A percentile compares a stretch with the other conserved stretches of the same genome.
phyloP scores from a whole-genome alignment of 805 yeast species.

The Torulaspora franciscae region DNA sequence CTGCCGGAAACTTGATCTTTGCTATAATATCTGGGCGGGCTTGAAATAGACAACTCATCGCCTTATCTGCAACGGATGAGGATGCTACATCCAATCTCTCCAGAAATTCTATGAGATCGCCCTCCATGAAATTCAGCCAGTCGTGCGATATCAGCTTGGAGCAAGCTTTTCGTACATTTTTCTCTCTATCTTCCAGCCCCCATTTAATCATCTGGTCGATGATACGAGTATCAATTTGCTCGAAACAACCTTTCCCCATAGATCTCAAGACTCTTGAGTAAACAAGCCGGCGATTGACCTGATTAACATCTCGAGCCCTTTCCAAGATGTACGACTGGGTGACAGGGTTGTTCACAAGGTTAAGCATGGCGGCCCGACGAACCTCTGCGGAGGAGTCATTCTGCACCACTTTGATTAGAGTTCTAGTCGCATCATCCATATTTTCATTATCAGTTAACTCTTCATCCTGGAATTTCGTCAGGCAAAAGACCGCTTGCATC shows the following conservation, averaged over 20 bases:
- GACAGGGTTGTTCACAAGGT: constrained; percentile 50
- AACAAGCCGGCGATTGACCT: constrained; percentile 65
- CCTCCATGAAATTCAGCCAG: constrained; percentile 68
- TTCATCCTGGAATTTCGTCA: constrained; percentile 70
- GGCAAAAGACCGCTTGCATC: constrained; percentile 75
- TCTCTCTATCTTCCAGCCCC: constrained; percentile 88
- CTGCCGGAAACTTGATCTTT: constrained; percentile 55
- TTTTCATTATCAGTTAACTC: constrained; percentile 38
- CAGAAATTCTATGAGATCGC: constrained; percentile 66
- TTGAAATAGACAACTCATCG: constrained; percentile 58
- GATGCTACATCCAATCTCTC: constrained; percentile 67
- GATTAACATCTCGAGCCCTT: constrained; percentile 76
- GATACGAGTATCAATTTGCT: constrained; percentile 34
- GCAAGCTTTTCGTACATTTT: constrained; percentile 66
- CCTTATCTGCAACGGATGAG: constrained; percentile 61
- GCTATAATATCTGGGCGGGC: constrained; percentile 58
- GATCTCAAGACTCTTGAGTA: constrained; percentile 64
- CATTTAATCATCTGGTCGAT: constrained; percentile 68
- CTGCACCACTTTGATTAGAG: constrained; percentile 50
- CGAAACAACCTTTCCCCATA: constrained; percentile 54
- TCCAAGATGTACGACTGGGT: constrained; percentile 62
- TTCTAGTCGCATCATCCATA: constrained; percentile 44
- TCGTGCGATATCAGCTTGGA: constrained; percentile 57
- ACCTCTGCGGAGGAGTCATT: constrained; percentile 87
- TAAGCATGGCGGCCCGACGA: constrained; percentile 74